Conservation (phyloP, 2,329 filamentous ascomycete genomes). For the Trichoderma koningii region DNA sequence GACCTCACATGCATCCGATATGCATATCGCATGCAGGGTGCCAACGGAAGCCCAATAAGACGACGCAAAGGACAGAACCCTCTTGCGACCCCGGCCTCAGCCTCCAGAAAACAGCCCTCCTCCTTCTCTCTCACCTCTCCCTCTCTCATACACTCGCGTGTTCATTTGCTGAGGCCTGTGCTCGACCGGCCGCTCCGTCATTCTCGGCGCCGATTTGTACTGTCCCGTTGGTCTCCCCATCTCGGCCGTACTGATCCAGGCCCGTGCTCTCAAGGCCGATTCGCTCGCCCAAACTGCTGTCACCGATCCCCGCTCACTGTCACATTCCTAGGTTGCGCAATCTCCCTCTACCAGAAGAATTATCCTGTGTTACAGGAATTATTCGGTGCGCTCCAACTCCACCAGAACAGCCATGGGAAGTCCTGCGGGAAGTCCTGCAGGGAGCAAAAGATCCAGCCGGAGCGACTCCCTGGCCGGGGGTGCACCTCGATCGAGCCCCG, state of each 20-base stretch:
- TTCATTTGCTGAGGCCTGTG: background rate
- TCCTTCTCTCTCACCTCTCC: background rate
- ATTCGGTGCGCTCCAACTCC: background rate
- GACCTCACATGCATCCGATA: slow-evolving; percentile 12
- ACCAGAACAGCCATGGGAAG: slow-evolving; percentile 15
- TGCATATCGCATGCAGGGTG: slow-evolving; percentile 13
- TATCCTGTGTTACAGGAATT: background rate
- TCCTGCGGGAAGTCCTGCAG: slow-evolving; percentile 12
- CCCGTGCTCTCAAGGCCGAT: slow-evolving; percentile 7
- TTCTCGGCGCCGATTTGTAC: background rate
- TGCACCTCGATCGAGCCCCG: slow-evolving; percentile 19
- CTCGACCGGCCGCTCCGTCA: background rate
- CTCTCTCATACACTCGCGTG: background rate
- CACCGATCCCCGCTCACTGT: background rate
- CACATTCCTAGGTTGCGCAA: slow-evolving; percentile 8
- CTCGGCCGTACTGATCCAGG: background rate
- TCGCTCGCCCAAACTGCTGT: background rate
- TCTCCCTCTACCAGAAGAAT: background rate
- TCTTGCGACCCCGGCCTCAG: slow-evolving; percentile 10
- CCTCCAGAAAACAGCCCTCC: background rate
- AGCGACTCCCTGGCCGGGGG: slow-evolving; percentile 16
- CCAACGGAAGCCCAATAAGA: slow-evolving; percentile 10
- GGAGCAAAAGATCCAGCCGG: slow-evolving; percentile 26
- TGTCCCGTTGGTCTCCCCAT: background rate
- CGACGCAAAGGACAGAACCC: background rate